A percentile compares a stretch with the other conserved stretches of the same genome.
These are phyloP conservation scores for Chaetomiaceae sp. DNA, from an alignment of 2,329 filamentous ascomycete genomes.

Conservation along the genomic window DNA sequence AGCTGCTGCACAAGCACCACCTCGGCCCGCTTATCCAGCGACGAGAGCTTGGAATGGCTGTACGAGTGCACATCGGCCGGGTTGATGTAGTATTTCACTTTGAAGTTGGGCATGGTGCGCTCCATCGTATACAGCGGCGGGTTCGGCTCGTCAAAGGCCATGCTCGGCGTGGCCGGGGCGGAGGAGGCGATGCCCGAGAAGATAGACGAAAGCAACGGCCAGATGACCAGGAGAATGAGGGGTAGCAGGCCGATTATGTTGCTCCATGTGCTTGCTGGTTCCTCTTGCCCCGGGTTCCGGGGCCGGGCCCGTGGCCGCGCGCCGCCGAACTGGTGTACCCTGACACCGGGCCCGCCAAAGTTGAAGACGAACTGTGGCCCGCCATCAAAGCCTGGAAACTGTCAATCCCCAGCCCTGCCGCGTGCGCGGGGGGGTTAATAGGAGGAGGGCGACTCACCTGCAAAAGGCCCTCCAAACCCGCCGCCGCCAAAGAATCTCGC, in stretches of 20 bases:
- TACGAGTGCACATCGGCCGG: slow-evolving; percentile 71
- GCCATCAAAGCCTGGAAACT: slow-evolving; percentile 57
- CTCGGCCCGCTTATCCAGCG: slow-evolving; percentile 77
- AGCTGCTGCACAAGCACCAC: slow-evolving; percentile 64
- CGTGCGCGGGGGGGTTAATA: no score
- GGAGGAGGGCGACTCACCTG: slow-evolving; percentile 31
- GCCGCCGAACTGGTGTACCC: slow-evolving; percentile 94
- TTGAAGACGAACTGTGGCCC: slow-evolving; percentile 94
- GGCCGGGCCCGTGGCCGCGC: slow-evolving; percentile 71
- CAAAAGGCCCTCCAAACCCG: slow-evolving; percentile 58
- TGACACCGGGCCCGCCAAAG: slow-evolving; percentile 82
- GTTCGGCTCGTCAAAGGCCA: slow-evolving; percentile 69
- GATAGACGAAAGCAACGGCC: slow-evolving; percentile 76
- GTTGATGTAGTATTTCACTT: slow-evolving; percentile 81
- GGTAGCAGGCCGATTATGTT: slow-evolving; percentile 75
- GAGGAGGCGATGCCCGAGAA: slow-evolving; percentile 54
- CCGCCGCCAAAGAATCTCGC: slow-evolving; percentile 91
- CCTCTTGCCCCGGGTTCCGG: slow-evolving; percentile 52
- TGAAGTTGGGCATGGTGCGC: slow-evolving; percentile 65
- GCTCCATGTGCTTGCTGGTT: slow-evolving; percentile 48
- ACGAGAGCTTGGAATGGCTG: slow-evolving; percentile 62
- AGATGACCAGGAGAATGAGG: slow-evolving; percentile 81
- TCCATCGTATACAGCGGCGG: slow-evolving; percentile 66
- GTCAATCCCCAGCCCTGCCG: no score
- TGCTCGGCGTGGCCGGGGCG: slow-evolving; percentile 56